Conservation (phyloP, 331 rosid species). For the Acacia concinna region DNA sequence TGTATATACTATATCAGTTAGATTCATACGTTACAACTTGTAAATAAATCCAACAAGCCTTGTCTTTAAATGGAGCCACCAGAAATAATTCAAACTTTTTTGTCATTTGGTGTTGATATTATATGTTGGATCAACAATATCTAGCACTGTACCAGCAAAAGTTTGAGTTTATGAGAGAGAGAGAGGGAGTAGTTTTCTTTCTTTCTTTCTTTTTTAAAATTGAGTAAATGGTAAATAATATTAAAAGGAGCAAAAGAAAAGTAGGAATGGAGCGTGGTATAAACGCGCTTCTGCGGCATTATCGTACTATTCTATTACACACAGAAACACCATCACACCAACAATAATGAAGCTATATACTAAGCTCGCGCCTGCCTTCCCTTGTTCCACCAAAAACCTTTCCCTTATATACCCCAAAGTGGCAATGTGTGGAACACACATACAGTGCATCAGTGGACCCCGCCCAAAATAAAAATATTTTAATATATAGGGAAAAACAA, state of each 20-base stretch:
- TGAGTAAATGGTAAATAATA: neutral
- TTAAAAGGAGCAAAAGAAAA: neutral
- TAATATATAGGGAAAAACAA: neutral
- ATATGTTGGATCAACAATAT: neutral
- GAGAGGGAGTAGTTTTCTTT: neutral
- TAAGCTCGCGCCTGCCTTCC: neutral
- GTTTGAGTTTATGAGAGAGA: neutral
- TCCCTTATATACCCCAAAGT: neutral
- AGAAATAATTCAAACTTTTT: neutral
- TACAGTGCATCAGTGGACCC: neutral
- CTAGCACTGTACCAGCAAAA: neutral
- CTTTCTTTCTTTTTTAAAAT: neutral
- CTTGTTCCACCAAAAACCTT: neutral
- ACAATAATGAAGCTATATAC: neutral
- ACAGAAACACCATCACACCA: neutral
- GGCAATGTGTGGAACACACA: conserved; percentile 25
- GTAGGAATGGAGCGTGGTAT: neutral
- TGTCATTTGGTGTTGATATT: neutral
- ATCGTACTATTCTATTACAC: neutral
- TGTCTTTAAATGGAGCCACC: no score
- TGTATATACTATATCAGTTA: no score
- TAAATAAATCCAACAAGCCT: no score
- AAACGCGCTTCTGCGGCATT: neutral
- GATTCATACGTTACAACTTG: neutral
- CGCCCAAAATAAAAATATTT: conserved; percentile 6